Percentiles rank a stretch among this genome's conserved stretches.
Conservation (phyloP, 306 rosid species). For the Pachyrhizus erosus region DNA sequence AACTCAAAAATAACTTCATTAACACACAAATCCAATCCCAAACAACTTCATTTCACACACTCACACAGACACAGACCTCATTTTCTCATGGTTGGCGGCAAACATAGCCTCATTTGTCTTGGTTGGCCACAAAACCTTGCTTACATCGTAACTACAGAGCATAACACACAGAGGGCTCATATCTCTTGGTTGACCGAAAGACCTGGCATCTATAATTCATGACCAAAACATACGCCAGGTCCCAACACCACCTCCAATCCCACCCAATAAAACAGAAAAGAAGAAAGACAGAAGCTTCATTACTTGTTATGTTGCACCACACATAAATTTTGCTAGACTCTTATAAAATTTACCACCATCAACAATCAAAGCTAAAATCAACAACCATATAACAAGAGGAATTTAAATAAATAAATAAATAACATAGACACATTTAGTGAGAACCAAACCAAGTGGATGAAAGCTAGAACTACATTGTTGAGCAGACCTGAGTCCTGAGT, state of each 20-base stretch:
- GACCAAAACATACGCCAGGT: background rate
- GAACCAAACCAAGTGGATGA: background rate
- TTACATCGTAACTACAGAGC: no score
- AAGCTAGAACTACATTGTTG: background rate
- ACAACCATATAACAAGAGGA: background rate
- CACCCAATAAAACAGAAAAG: background rate
- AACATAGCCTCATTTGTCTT: no score
- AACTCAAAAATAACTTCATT: no score
- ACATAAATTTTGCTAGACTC: background rate
- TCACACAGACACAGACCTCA: no score
- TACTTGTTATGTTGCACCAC: background rate
- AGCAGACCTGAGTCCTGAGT: conserved; percentile 5
- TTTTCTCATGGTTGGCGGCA: no score
- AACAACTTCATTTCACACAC: no score
- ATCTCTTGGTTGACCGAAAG: background rate
- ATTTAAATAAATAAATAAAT: background rate
- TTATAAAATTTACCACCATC: background rate
- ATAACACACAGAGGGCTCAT: background rate
- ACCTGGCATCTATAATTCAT: background rate
- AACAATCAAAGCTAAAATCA: background rate
- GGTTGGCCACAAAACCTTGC: no score
- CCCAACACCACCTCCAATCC: background rate
- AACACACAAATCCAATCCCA: no score
- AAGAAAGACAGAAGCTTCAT: background rate
- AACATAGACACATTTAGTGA: background rate